These are phyloP conservation scores for Populus hybrid DNA, from an alignment of 441 rosid genomes.

Conservation along the genomic window DNA sequence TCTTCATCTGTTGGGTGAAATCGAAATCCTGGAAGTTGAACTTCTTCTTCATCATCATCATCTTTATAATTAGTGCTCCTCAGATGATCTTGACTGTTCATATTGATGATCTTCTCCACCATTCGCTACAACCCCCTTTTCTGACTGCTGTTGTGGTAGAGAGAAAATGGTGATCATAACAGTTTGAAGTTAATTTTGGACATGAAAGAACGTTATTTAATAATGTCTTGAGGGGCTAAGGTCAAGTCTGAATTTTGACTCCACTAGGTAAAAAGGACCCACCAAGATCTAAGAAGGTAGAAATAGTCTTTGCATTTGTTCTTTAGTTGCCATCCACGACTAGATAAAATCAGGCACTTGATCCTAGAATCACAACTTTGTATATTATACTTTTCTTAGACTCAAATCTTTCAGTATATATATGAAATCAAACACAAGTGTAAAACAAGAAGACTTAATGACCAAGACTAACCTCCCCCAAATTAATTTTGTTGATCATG, in stretches of 20 bases:
- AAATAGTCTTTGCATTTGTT: background rate
- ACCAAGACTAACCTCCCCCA: background rate
- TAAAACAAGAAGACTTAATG: background rate
- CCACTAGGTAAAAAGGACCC: background rate
- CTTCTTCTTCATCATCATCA: conserved; percentile 22
- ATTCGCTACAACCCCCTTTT: background rate
- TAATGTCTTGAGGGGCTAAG: background rate
- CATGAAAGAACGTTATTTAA: background rate
- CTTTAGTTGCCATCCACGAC: background rate
- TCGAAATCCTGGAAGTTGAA: conserved; percentile 73
- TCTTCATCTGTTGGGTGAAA: conserved; percentile 92
- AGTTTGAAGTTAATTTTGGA: background rate
- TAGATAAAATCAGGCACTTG: background rate
- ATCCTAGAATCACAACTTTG: background rate
- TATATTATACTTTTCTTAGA: background rate
- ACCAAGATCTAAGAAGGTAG: background rate
- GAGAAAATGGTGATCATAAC: background rate
- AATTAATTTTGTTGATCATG: background rate
- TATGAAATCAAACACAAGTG: background rate
- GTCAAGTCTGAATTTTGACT: conserved; percentile 4
- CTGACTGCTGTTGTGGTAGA: background rate
- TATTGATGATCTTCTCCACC: background rate
- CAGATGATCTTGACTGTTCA: background rate
- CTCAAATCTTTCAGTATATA: too few relatives aligned
- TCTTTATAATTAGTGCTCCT: background rate